Evolutionary conservation across 805 yeast genomes (phyloP), one percentile per base, ranked within the genome.

Genomic region (Metschnikowia amazonensis): DNA sequence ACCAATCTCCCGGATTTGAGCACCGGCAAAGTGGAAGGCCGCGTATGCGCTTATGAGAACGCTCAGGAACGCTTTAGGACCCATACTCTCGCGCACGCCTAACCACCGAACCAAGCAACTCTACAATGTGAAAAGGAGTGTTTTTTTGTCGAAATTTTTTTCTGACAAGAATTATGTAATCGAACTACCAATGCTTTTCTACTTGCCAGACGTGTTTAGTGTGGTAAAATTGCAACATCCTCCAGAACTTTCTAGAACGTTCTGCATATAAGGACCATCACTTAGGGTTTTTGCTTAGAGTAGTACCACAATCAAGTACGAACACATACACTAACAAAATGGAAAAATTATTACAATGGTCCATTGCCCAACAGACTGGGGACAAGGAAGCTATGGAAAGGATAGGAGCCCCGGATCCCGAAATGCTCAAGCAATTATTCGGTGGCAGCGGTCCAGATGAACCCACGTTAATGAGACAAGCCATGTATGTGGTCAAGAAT

Each of bases 311-410:
- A 20, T 18, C 8, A 3, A 7, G 23, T 9, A 27, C 17, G 6
- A 17, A 6, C 14, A 28, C n/a, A 28, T 13, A n/a, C 32, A 4
- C 20, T 18, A 14, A 23, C 42, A 39, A 30, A 3, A 92, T 92
- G 98, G 97, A 92, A 49, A 90, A 90, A 65, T 66, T 92, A 50
- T 66, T 92, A 51, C 87, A 89, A 56, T 92, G 99, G 99, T 89
- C 97, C 4, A 75, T 87, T 40, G 86, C 90, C 34, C 80, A 85
- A 60, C 76, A 89, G 47, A 75, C 84, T 7, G 84, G 82, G 10
- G 92, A 86, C 55, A 75, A 83, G 46, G 87, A 80, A 43, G 85
- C 89, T 1, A 75, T 75, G 42, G 76, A 67, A 3, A 77, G 72
- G 50, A 78, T 78, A 4, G 89, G 90, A 1, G 69, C 74, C 8